phyloP scores from a whole-genome alignment of 2,329 filamentous ascomycete genomes.

The Sphaceloma murrayae region DNA sequence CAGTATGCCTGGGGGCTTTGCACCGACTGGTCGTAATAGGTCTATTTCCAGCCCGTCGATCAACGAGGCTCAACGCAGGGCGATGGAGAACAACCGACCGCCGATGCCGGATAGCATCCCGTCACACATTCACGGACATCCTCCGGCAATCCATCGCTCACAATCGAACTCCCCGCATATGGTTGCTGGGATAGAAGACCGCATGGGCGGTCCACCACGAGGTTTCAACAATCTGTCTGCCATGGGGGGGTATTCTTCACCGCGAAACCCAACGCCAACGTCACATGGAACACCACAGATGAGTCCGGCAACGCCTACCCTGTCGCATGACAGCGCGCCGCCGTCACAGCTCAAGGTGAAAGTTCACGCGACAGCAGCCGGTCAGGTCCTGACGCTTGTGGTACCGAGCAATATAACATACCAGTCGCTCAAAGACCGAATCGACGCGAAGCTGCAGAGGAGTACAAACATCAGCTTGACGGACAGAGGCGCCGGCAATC shows the following conservation, averaged over 20 bases:
- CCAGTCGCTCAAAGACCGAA: constrained; percentile 84
- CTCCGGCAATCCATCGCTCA: constrained; percentile 46
- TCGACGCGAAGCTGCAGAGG: constrained; percentile 85
- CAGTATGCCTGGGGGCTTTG: constrained; percentile 44
- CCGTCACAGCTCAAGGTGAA: constrained; percentile 85
- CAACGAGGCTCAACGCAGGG: constrained; percentile 54
- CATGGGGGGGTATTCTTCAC: constrained; percentile 5
- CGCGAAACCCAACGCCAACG: constrained; percentile 37
- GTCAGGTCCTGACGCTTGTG: constrained; percentile 89
- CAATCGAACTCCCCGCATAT: constrained; percentile 69
- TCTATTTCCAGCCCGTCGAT: constrained; percentile 96
- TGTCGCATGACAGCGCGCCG: constrained; percentile 19
- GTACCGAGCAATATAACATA: constrained; percentile 93
- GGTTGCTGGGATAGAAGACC: constrained; percentile 50
- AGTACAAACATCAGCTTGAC: constrained; percentile 78
- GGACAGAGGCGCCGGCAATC: constrained; percentile 45
- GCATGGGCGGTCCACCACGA: constrained; percentile 41
- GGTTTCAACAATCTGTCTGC: constrained; percentile 46
- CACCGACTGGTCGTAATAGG: constrained; percentile 52
- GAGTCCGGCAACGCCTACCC: constrained; percentile 16
- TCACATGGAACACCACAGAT: constrained; percentile 25
- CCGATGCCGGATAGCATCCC: constrained; percentile 34
- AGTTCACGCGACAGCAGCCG: constrained; percentile 68
- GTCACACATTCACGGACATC: constrained; percentile 20
- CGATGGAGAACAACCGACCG: constrained; percentile 40